Percentiles rank a stretch among this genome's conserved stretches.
These are phyloP conservation scores for Trichophyton benhamiae DNA, from an alignment of 2,329 filamentous ascomycete species.

Conservation along the genomic window DNA sequence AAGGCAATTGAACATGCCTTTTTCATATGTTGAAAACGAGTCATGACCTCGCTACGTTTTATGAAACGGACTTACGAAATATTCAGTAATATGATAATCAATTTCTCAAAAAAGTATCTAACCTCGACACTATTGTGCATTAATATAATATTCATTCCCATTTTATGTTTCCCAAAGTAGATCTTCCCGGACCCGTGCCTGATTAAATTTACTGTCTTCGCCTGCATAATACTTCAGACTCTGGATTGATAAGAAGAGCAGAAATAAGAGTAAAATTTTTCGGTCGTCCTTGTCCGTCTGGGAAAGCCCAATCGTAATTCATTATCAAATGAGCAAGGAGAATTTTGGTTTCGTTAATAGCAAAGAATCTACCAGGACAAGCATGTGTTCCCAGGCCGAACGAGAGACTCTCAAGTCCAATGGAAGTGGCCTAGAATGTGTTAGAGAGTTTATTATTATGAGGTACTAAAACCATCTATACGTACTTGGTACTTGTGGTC, in stretches of 20 bases:
- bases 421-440: not conserved
- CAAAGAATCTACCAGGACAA: slow-evolving; percentile 27
- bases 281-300: not conserved
- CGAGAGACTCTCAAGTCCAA: slow-evolving; percentile 12
- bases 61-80: not conserved
- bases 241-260: not conserved
- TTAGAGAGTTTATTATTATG: not conserved
- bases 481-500: not conserved
- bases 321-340: slow-evolving; percentile 22
- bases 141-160: not conserved
- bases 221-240: not conserved
- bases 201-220: not conserved
- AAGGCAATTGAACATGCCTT: not conserved
- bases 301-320: slow-evolving; percentile 22
- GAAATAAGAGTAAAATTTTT: not conserved
- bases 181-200: not conserved
- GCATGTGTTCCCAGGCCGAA: slow-evolving; percentile 24
- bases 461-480: not conserved
- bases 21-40: not conserved
- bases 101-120: not conserved
- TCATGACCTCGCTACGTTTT: not conserved
- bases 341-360: slow-evolving; percentile 24
- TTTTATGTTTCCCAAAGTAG: not conserved
- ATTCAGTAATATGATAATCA: not conserved
- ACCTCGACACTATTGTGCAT: not conserved